phyloP scores from a whole-genome alignment of 2,329 filamentous ascomycete species.

The Mollisia scopiformis region DNA sequence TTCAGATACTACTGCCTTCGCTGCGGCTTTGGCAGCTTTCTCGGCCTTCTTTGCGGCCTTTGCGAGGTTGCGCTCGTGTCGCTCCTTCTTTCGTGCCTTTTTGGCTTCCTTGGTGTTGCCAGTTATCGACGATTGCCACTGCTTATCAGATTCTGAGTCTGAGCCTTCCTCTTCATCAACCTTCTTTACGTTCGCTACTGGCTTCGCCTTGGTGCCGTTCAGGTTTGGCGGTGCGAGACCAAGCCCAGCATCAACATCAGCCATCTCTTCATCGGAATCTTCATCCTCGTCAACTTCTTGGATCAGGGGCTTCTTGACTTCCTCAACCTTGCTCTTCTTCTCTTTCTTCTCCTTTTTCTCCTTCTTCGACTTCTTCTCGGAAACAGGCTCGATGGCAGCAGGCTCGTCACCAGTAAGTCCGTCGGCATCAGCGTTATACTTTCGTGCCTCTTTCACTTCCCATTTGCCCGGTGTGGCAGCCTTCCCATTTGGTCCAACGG shows the following conservation, averaged over 20 bases:
- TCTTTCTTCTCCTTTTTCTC: constrained; percentile 54
- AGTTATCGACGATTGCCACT: constrained; percentile 24
- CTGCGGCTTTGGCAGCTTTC: constrained; percentile 40
- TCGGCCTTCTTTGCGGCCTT: constrained; percentile 43
- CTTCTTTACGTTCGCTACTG: constrained; percentile 17
- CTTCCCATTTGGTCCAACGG: constrained; percentile 75
- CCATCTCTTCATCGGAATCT: constrained; percentile 33
- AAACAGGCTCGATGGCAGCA: constrained; percentile 49
- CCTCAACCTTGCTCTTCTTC: constrained; percentile 38
- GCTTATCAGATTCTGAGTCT: constrained; percentile 16
- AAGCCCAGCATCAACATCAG: constrained; percentile 28
- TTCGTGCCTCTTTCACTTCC: constrained; percentile 88
- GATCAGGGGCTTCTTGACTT: constrained; percentile 29
- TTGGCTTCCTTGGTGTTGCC: constrained; percentile 34
- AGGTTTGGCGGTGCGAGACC: constrained; percentile 19
- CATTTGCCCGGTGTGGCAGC: constrained; percentile 72
- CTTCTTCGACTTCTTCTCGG: constrained; percentile 48
- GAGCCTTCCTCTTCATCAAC: constrained; percentile 12
- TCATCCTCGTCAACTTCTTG: constrained; percentile 37
- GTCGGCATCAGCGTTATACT: constrained; percentile 95
- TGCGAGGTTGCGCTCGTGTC: constrained; percentile 34
- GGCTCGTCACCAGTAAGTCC: constrained; percentile 73
- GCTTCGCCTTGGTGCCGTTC: constrained; percentile 30
- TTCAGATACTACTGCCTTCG: constrained; percentile 44
- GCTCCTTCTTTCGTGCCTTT: constrained; percentile 31